phyloP scores from a whole-genome alignment of 1,284 basidiomycete genomes.

The Fomitopsis pinicola region DNA sequence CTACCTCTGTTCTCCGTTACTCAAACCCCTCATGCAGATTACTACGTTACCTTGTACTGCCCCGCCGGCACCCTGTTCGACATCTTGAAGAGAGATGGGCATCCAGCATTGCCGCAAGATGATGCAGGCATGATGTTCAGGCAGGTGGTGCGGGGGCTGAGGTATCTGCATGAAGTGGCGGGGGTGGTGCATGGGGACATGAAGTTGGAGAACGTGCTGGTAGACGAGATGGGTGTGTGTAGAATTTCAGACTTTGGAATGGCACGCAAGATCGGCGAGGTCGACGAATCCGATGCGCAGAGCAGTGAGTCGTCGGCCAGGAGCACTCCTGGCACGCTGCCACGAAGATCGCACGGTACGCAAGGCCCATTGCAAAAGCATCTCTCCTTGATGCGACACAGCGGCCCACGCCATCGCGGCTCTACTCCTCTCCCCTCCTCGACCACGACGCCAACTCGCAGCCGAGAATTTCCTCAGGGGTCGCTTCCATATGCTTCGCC shows the following conservation, averaged over 20 bases:
- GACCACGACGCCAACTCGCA: constrained; percentile 21
- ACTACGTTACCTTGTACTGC: constrained; percentile 81
- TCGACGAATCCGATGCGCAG: constrained; percentile 2
- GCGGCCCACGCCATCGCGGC: constrained; percentile 50
- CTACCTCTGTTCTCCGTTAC: constrained; percentile 76
- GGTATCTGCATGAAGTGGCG: constrained; percentile 81
- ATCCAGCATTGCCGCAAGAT: constrained; percentile 61
- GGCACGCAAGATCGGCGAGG: constrained; percentile 54
- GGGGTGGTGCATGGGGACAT: constrained; percentile 87
- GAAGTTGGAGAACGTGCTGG: constrained; percentile 95
- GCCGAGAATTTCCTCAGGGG: constrained; percentile 63
- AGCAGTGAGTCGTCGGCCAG: background rate
- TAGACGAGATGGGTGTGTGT: constrained; percentile 80
- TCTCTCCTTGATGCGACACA: constrained; percentile 32
- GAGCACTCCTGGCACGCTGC: constrained; percentile 10
- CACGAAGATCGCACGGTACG: constrained; percentile 17
- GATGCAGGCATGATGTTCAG: constrained; percentile 87
- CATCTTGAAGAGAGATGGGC: constrained; percentile 71
- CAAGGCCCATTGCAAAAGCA: constrained; percentile 27
- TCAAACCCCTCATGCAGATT: constrained; percentile 68
- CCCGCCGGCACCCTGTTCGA: constrained; percentile 85
- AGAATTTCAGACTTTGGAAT: constrained; percentile 85
- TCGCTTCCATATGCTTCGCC: constrained; percentile 90
- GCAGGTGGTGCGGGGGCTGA: constrained; percentile 83
- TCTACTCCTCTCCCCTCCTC: constrained; percentile 46